Percentiles rank a stretch among this genome's conserved stretches.
These are phyloP conservation scores for Cyberlindnera euphorbiae DNA, from an alignment of 805 yeast species.

Conservation along the genomic window DNA sequence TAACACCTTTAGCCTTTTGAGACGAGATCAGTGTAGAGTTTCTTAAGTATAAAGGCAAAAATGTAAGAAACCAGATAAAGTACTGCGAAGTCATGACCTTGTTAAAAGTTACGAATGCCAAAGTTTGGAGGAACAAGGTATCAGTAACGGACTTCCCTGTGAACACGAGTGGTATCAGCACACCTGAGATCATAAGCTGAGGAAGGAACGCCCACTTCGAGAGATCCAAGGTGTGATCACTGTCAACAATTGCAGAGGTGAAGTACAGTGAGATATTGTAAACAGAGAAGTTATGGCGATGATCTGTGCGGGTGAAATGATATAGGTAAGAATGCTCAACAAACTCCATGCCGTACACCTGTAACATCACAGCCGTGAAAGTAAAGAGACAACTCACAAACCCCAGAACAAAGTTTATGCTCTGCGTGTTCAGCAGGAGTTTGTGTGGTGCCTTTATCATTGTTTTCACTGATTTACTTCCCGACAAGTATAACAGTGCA, in stretches of 20 bases:
- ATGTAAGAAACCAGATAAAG: constrained; percentile 88
- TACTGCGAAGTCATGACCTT: constrained; percentile 92
- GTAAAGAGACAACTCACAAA: constrained; percentile 39
- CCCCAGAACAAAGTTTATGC: constrained; percentile 39
- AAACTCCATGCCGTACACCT: constrained; percentile 68
- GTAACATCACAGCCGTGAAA: constrained; percentile 58
- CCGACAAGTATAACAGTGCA: constrained; percentile 42
- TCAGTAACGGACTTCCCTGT: constrained; percentile 40
- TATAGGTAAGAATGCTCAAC: constrained; percentile 74
- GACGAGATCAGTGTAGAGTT: constrained; percentile 33
- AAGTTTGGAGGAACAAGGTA: constrained; percentile 69
- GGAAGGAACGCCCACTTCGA: constrained; percentile 77
- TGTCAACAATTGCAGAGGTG: constrained; percentile 37
- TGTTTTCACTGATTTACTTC: constrained; percentile 16
- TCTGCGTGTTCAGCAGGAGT: constrained; percentile 32
- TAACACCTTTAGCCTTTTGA: constrained; percentile 33
- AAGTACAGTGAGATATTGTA: constrained; percentile 73
- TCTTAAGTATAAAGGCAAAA: constrained; percentile 69
- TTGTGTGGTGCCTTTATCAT: constrained; percentile 23
- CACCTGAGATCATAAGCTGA: constrained; percentile 57
- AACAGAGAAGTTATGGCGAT: constrained; percentile 89
- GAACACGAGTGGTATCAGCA: constrained; percentile 52
- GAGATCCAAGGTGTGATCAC: constrained; percentile 23
- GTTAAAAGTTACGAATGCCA: constrained; percentile 71
- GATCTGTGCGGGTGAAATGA: constrained; percentile 81